These are phyloP conservation scores for Carpinus viminea DNA, from an alignment of 306 rosid genomes.

Conservation along the genomic window DNA sequence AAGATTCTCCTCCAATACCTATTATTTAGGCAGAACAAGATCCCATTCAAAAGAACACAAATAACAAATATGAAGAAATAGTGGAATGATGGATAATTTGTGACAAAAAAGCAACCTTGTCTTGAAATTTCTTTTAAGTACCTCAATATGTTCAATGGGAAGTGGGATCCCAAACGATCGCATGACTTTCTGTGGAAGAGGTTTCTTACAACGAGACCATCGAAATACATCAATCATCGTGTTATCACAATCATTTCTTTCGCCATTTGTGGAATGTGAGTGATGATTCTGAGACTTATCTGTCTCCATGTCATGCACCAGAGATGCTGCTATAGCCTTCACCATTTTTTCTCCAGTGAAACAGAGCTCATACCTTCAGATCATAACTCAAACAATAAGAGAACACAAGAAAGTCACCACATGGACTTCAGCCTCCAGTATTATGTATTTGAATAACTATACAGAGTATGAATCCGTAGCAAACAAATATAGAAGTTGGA, in stretches of 20 bases:
- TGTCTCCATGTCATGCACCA: constrained; percentile 52
- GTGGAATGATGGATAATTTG: not conserved
- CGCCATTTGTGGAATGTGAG: constrained; percentile 62
- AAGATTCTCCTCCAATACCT: constrained; percentile 88
- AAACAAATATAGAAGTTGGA: not conserved
- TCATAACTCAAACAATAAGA: constrained; percentile 19
- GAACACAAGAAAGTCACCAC: not conserved
- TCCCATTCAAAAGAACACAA: not conserved
- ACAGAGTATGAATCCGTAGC: not conserved
- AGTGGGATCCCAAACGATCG: constrained; percentile 79
- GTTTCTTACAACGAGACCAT: constrained; percentile 90
- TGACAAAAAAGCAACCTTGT: not conserved
- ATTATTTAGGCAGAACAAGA: constrained; percentile 22
- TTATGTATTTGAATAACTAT: not conserved
- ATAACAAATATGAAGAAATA: not conserved
- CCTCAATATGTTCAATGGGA: constrained; percentile 86
- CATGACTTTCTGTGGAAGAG: constrained; percentile 84
- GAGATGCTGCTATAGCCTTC: constrained; percentile 52
- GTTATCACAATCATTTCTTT: constrained; percentile 61
- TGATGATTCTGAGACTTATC: constrained; percentile 76
- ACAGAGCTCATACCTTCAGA: constrained; percentile 84
- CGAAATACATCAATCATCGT: constrained; percentile 71
- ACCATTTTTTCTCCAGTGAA: constrained; percentile 78
- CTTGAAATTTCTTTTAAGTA: constrained; percentile 24
- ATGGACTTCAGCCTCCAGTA: constrained; percentile 18